These are phyloP conservation scores for Acer negundo DNA, from an alignment of 345 rosid genomes.

Conservation along the genomic window DNA sequence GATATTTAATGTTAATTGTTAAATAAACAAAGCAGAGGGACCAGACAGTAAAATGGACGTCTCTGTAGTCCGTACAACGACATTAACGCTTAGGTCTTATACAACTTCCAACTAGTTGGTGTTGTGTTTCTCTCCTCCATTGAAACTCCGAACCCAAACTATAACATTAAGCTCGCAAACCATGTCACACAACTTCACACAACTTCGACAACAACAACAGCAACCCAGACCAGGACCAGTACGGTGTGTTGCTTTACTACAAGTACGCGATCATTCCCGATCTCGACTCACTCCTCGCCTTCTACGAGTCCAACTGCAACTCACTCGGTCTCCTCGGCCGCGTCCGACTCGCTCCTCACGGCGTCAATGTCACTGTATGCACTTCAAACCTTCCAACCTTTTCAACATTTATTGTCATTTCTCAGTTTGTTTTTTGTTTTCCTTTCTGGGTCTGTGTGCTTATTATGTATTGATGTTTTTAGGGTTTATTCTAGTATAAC, in stretches of 20 bases:
- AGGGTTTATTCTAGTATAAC: too few relatives aligned
- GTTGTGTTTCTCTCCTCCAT: neutral
- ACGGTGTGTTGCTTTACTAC: constrained; percentile 83
- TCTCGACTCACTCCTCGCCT: constrained; percentile 61
- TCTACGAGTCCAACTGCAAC: constrained; percentile 78
- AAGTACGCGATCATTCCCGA: constrained; percentile 62
- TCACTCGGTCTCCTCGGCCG: constrained; percentile 80
- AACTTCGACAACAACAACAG: constrained; percentile 17
- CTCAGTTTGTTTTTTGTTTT: neutral
- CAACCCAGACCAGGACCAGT: constrained; percentile 32
- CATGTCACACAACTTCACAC: constrained; percentile 25
- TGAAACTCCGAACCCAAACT: too few relatives aligned
- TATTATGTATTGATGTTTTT: neutral
- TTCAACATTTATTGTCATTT: neutral
- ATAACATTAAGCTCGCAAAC: neutral
- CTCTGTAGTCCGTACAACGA: neutral
- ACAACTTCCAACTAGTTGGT: neutral
- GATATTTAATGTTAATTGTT: too few relatives aligned
- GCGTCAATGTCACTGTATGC: constrained; percentile 91
- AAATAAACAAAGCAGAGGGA: neutral
- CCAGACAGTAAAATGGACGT: neutral
- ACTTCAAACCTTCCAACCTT: neutral
- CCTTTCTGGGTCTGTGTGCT: neutral
- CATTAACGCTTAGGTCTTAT: neutral
- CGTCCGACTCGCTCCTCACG: constrained; percentile 73